Evolutionary conservation across 495 filamentous ascomycete species (phyloP).

Genomic region (Tuber aestivum): DNA sequence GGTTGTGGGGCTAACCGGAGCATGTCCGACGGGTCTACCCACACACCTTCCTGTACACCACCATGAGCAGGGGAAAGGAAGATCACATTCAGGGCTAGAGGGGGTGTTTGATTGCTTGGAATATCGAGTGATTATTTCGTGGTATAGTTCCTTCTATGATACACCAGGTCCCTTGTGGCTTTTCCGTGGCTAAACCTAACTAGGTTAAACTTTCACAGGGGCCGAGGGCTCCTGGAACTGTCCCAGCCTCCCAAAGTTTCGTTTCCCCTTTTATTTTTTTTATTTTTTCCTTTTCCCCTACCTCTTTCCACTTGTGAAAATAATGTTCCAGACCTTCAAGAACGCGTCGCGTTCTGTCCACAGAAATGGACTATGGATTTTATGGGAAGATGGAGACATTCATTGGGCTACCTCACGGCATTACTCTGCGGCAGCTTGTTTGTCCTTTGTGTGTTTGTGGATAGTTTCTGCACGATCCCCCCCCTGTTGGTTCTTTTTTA

Average conservation of each 20-base stretch:
- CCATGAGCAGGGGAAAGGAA: too few relatives aligned
- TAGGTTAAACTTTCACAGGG: too few relatives aligned
- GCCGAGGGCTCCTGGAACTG: too few relatives aligned
- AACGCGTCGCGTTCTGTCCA: background rate
- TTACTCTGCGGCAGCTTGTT: constrained; percentile 45
- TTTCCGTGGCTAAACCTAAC: too few relatives aligned
- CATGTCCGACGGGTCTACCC: too few relatives aligned
- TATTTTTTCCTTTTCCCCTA: background rate
- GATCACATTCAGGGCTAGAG: too few relatives aligned
- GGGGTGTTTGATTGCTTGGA: too few relatives aligned
- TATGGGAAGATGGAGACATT: constrained; percentile 43
- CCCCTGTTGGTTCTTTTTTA: background rate
- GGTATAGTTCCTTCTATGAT: too few relatives aligned
- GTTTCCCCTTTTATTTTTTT: background rate
- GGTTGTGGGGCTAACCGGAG: too few relatives aligned
- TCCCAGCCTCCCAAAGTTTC: background rate
- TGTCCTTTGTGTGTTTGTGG: constrained; percentile 33
- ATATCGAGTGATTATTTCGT: too few relatives aligned
- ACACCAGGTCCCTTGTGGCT: too few relatives aligned
- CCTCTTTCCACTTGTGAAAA: background rate
- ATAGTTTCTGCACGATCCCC: constrained; percentile 33
- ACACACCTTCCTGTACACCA: too few relatives aligned
- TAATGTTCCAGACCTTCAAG: background rate
- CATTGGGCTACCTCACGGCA: constrained; percentile 46
- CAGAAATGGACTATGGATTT: background rate